Percentiles rank a stretch among this genome's conserved stretches.
These are phyloP conservation scores for Puccinia novopanici DNA, from an alignment of 1,284 basidiomycete species.

Conservation along the genomic window DNA sequence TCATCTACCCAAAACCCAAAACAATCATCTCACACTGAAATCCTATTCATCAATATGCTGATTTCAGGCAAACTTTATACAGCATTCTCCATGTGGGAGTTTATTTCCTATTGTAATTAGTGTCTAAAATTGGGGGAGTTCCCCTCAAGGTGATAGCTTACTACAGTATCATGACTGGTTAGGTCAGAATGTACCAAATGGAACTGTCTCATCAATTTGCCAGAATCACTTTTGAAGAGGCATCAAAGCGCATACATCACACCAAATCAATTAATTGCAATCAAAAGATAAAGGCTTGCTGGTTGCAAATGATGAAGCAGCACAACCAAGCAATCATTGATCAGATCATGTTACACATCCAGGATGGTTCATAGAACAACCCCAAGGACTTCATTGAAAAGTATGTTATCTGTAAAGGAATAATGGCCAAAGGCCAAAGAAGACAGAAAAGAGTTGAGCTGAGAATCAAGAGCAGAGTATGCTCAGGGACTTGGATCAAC, in stretches of 20 bases:
- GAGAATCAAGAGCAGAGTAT: no score
- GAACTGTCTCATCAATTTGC: not conserved
- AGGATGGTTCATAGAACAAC: constrained; percentile 8
- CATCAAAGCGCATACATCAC: not conserved
- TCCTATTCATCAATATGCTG: no score
- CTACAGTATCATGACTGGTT: constrained; percentile 2
- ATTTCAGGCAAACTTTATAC: no score
- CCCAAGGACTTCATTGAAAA: not conserved
- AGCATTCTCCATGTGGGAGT: constrained; percentile 13
- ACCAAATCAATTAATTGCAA: constrained; percentile 5
- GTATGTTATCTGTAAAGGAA: not conserved
- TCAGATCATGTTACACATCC: not conserved
- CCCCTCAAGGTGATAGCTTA: not conserved
- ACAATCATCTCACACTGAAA: no score
- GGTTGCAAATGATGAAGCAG: not conserved
- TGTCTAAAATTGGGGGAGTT: constrained; percentile 6
- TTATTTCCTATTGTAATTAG: constrained; percentile 20
- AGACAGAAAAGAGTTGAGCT: no score
- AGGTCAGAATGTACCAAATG: not conserved
- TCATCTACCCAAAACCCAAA: no score
- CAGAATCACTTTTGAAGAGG: not conserved
- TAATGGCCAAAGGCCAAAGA: no score
- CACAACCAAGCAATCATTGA: constrained; percentile 2
- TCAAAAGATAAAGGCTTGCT: not conserved
- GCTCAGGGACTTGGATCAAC: no score